phyloP scores from a whole-genome alignment of 148 eudicot genomes.

The Rhododendron mucronatum region DNA sequence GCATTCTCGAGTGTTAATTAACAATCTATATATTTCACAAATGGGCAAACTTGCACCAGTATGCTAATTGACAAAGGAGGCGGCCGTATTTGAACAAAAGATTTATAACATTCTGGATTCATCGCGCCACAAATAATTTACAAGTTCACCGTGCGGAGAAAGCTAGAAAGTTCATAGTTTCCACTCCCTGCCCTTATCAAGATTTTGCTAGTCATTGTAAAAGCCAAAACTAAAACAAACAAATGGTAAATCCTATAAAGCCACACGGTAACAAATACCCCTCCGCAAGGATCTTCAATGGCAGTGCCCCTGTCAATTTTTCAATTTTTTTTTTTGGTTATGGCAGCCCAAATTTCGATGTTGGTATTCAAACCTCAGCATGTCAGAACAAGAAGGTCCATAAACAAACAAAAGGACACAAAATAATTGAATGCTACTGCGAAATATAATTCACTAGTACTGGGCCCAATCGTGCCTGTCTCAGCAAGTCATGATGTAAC shows the following conservation, averaged over 20 bases:
- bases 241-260: not conserved
- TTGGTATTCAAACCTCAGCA: constrained; percentile 4
- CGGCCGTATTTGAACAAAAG: too few species aligned
- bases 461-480: not conserved
- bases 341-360: constrained; percentile 16
- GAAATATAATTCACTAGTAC: not conserved
- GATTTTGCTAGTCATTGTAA: not conserved
- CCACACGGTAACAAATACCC: not conserved
- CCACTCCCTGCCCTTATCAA: not conserved
- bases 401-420: not conserved
- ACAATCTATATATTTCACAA: too few species aligned
- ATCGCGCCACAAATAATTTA: not conserved
- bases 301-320: not conserved
- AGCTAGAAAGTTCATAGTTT: not conserved
- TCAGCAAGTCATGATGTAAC: not conserved
- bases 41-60: not conserved
- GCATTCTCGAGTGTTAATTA: too few species aligned
- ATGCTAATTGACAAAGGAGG: not conserved
- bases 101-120: not conserved
- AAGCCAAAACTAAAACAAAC: not conserved
- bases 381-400: not conserved
- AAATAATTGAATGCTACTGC: not conserved
- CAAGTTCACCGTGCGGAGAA: not conserved
- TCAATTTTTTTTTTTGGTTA: not conserved
- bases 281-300: not conserved